phyloP scores from a whole-genome alignment of 805 yeast genomes.

The Kodamaea lidongshanica region DNA sequence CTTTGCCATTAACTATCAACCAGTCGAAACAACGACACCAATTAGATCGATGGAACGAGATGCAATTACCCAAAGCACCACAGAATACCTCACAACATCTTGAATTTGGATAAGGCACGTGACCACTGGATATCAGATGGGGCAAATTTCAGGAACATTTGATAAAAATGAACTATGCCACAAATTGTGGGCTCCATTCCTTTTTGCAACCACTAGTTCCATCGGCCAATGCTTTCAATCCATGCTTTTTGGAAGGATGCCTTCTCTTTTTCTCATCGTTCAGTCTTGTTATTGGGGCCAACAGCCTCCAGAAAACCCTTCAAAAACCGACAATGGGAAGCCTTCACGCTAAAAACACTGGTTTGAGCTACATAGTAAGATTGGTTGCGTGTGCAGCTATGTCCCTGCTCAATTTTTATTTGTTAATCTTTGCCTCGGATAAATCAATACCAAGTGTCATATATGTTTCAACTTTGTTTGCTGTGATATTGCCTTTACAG shows the following conservation, averaged over 20 bases:
- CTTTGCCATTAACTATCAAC: too few relatives aligned
- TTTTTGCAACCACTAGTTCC: slow-evolving; percentile 19
- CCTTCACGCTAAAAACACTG: slow-evolving; percentile 22
- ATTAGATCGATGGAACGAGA: too few relatives aligned
- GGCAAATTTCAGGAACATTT: too few relatives aligned
- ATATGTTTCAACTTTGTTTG: slow-evolving; percentile 8
- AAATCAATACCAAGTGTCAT: slow-evolving; percentile 14
- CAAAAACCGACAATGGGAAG: slow-evolving; percentile 15
- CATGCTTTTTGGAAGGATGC: slow-evolving; percentile 25
- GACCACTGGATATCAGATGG: too few relatives aligned
- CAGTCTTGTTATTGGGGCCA: slow-evolving; percentile 5
- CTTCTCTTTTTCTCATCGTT: slow-evolving; percentile 9
- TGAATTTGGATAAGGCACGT: too few relatives aligned
- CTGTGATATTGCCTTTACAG: slow-evolving; percentile 22
- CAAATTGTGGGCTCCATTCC: slow-evolving; percentile 13
- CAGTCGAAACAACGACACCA: too few relatives aligned
- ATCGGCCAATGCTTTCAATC: slow-evolving; percentile 29
- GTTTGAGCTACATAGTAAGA: slow-evolving; percentile 20
- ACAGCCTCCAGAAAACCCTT: not conserved
- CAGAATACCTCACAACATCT: too few relatives aligned
- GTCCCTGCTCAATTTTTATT: slow-evolving; percentile 10
- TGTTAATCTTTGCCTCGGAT: slow-evolving; percentile 15
- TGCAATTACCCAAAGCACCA: too few relatives aligned
- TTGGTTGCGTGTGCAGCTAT: slow-evolving; percentile 16
- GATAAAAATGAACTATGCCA: not conserved